phyloP scores from a whole-genome alignment of 148 eudicot genomes.

The Fagopyrum esculentum region DNA sequence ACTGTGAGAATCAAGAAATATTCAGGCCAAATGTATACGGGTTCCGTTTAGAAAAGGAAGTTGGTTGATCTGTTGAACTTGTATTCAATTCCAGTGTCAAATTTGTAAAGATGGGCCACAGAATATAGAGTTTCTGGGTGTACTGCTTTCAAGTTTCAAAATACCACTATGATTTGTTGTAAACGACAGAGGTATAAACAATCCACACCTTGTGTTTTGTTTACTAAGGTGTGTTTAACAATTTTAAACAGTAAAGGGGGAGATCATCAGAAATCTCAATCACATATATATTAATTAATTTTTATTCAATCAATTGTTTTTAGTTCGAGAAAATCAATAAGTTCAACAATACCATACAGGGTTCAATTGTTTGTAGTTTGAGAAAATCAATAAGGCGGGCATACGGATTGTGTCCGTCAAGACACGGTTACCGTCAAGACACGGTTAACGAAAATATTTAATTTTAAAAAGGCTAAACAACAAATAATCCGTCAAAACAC shows the following conservation, averaged over 20 bases:
- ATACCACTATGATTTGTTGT: background rate
- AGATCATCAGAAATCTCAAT: too few relatives aligned
- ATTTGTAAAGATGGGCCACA: slow-evolving; percentile 10
- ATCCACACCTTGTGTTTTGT: background rate
- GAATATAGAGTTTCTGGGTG: background rate
- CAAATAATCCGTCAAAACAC: too few relatives aligned
- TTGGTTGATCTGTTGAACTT: slow-evolving; percentile 19
- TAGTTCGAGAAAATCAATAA: background rate
- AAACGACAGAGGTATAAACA: background rate
- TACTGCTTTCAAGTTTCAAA: background rate
- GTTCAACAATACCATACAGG: too few relatives aligned
- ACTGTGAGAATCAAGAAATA: background rate
- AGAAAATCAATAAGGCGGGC: too few relatives aligned
- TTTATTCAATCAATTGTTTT: background rate
- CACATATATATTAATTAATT: too few relatives aligned
- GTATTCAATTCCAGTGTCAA: slow-evolving; percentile 18
- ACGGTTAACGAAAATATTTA: too few relatives aligned
- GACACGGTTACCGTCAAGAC: too few relatives aligned
- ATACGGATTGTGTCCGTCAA: too few relatives aligned
- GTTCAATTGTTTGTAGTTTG: background rate
- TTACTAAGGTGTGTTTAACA: too few relatives aligned
- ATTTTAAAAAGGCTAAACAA: too few relatives aligned
- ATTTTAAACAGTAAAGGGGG: too few relatives aligned
- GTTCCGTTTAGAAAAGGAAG: slow-evolving; percentile 13
- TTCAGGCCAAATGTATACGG: slow-evolving; percentile 6